Base-by-base conservation (phyloP, 163 green algal genomes). In the Chlamydomonas reinhardtii region DNA sequence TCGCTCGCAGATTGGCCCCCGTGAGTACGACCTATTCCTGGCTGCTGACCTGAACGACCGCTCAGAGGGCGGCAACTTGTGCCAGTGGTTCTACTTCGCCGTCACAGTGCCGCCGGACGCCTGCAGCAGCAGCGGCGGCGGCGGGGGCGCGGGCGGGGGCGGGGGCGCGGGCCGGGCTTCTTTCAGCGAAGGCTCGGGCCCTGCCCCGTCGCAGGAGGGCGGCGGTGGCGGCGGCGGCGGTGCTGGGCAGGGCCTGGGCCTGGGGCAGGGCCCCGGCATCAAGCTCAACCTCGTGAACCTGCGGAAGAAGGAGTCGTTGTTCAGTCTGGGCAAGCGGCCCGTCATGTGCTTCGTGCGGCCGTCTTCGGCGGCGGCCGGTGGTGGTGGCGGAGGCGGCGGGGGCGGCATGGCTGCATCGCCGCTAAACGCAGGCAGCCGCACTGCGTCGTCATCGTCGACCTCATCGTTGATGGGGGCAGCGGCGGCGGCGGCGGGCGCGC, bases 211-310 rank as follows among this genome's bases (percentile, higher is more conserved):
- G 31, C 24, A 15, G 31, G 61, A 66, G 61, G 48, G 48, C 48
- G 48, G 79, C 79, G 34, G 66, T n/a, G 43, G 64, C 65, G 29
- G 76, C 17, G 64, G 29, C 64, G 29, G 62, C 32, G 64, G 76
- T 37, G 62, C 62, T 39, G 59, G 75, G 61, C 20, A 37, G 62
- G 62, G 27, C 5, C 0, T 34, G 48, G 72, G 48, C 14, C 0
- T 34, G 48, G 72, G 48, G 3, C 54, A 79, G 56, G 54, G 80
- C 2, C 80, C 80, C 1, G 80, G 80, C 34, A 66, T 86, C 70
- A 92, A 90, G 56, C 82, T 96, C 75, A 95, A 95, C 81, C 81
- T 96, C 24, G 88, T 95, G 14, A 96, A 96, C 84, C 89, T 96
- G 24, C 85, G 74, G 27, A 95, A 95, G 61, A 90, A 92, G 80